Base-by-base conservation (phyloP, 768 basidiomycete genomes). In the Boletus eberwhitei region DNA sequence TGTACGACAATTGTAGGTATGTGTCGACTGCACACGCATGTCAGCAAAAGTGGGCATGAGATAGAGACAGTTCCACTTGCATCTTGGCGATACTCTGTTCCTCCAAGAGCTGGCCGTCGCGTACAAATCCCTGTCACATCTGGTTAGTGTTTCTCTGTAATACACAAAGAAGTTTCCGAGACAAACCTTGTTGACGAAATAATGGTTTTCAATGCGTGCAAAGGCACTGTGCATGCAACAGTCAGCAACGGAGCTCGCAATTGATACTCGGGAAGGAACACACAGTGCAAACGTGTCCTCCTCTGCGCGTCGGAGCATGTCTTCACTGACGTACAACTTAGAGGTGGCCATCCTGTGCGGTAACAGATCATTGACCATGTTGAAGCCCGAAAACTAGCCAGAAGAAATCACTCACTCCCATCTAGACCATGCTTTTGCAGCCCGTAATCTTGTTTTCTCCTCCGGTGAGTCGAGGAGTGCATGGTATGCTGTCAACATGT, bases 161-260 rank as follows among this genome's bases (percentile, higher is more conserved):
- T n/a, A 54, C 37, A 50, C 14, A 45, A 19, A 35, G 35, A 38
- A 13, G 17, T 22, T 31, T 50, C 24, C 1, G 13, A 55, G 38
- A 68, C 76, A 57, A 50, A 88, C 88, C 50, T 82, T 79, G 62
- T 94, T 90, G 48, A 94, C 74, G 64, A 95, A 95, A 70, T 89
- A 96, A 64, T 95, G 92, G 64, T 93, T 93, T 73, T 93, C 93
- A 43, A 95, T 93, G 36, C 85, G 76, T 19, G 92, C 89, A 69
- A 93, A 94, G 0, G 92, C 87, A 52, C 90, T 93, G 49, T 26
- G 19, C 16, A 40, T 37, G 43, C 32, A 35, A 50, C n/a, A 9
- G 31, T 57, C 37, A 55, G 53, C 13, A 49, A 42, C 38, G 24
- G 22, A 45, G 53, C 59, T 24, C 48, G 53, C 41, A 41, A 48